Conservation (phyloP, 805 yeast species). For the Phaffomyces antillensis region DNA sequence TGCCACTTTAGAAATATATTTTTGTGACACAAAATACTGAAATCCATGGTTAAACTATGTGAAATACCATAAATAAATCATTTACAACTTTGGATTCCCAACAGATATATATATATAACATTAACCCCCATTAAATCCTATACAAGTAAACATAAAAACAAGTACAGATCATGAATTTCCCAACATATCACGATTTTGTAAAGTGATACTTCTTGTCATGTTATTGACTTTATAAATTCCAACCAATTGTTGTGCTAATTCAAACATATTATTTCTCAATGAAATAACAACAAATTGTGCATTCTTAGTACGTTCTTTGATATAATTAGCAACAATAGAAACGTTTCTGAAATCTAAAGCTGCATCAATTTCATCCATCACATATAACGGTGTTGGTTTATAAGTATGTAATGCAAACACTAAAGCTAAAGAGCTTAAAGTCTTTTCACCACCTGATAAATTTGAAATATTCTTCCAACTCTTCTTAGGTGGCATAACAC, state of each 20-base stretch:
- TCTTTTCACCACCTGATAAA: conserved; percentile 96
- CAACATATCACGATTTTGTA: conserved; percentile 53
- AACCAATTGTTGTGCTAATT: conserved; percentile 85
- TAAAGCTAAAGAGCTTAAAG: conserved; percentile 86
- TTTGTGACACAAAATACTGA: too few relatives aligned
- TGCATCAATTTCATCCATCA: conserved; percentile 99
- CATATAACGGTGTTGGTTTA: conserved; percentile 95
- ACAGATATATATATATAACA: too few relatives aligned
- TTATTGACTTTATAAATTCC: conserved; percentile 93
- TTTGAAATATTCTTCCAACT: conserved; percentile 95
- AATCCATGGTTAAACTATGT: too few relatives aligned
- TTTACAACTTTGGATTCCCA: too few relatives aligned
- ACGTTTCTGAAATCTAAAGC: conserved; percentile 96
- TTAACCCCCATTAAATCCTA: background rate
- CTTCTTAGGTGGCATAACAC: conserved; percentile 99
- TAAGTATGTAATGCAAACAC: conserved; percentile 95
- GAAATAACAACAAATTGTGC: conserved; percentile 97
- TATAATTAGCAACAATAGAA: conserved; percentile 94
- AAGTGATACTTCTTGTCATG: conserved; percentile 79
- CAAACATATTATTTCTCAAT: conserved; percentile 95
- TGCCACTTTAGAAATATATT: too few relatives aligned
- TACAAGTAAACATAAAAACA: background rate
- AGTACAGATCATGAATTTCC: background rate
- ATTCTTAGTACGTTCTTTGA: conserved; percentile 89
- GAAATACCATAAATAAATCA: too few relatives aligned